Conservation (phyloP, 2,329 filamentous ascomycete genomes). For the Diaporthe batatas region DNA sequence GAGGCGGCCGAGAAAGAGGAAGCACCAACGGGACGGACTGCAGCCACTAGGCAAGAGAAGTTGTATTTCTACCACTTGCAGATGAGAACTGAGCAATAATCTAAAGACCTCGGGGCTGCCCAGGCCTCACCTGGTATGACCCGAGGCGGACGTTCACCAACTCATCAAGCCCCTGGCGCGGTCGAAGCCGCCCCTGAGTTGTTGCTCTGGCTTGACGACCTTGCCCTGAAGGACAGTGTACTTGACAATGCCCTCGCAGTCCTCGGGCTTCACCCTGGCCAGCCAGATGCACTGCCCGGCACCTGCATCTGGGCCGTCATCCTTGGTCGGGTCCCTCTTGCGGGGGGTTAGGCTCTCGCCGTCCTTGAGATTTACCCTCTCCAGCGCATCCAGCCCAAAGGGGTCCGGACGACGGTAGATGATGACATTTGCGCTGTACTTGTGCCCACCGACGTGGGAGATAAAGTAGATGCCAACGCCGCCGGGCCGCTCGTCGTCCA, state of each 20-base stretch:
- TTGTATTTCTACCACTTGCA: constrained; percentile 29
- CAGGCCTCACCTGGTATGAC: too few relatives aligned
- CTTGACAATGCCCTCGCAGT: constrained; percentile 91
- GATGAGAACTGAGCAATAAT: constrained; percentile 16
- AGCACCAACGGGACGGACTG: constrained; percentile 32
- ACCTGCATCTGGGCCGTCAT: constrained; percentile 62
- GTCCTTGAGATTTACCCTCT: constrained; percentile 50
- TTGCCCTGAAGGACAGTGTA: constrained; percentile 95
- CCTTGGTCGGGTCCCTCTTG: constrained; percentile 48
- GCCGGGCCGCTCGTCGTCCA: constrained; percentile 89
- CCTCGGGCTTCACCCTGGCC: constrained; percentile 84
- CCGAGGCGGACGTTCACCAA: constrained; percentile 70
- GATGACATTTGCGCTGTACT: constrained; percentile 95
- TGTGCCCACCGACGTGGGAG: constrained; percentile 95
- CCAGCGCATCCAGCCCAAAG: constrained; percentile 65
- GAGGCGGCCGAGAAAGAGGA: constrained; percentile 38
- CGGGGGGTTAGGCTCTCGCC: constrained; percentile 46
- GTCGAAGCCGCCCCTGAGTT: constrained; percentile 93
- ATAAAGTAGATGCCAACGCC: constrained; percentile 98
- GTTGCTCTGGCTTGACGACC: constrained; percentile 87
- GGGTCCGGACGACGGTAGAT: constrained; percentile 80
- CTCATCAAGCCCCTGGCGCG: constrained; percentile 83
- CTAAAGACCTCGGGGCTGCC: background rate
- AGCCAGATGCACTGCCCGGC: constrained; percentile 95
- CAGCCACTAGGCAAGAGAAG: constrained; percentile 36